Evolutionary conservation across 805 yeast species (phyloP).

Genomic region (Ogataea paraovalis): DNA sequence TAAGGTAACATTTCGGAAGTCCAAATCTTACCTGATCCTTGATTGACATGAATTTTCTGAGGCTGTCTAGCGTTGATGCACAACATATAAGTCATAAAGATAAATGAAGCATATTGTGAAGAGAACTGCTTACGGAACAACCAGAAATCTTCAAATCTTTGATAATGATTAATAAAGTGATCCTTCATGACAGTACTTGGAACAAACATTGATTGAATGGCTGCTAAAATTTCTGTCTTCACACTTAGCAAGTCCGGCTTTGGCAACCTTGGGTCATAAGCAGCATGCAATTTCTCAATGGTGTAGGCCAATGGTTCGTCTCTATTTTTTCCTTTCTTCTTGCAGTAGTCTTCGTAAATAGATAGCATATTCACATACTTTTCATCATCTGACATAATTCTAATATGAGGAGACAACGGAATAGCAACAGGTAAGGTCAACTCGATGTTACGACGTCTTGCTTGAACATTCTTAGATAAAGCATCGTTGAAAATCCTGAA

Average conservation of each 20-base stretch:
- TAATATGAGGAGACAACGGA: constrained; percentile 91
- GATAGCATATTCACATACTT: constrained; percentile 71
- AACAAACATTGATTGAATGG: constrained; percentile 82
- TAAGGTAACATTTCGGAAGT: constrained; percentile 95
- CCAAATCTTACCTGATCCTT: constrained; percentile 83
- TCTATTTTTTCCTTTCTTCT: constrained; percentile 62
- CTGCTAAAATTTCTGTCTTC: constrained; percentile 85
- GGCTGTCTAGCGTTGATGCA: constrained; percentile 91
- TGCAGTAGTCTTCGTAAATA: constrained; percentile 85
- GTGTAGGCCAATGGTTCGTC: constrained; percentile 90
- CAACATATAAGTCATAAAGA: constrained; percentile 91
- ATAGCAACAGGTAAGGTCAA: constrained; percentile 89
- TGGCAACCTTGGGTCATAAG: constrained; percentile 89
- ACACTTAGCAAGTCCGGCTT: constrained; percentile 88
- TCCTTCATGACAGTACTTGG: constrained; percentile 81
- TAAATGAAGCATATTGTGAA: constrained; percentile 89
- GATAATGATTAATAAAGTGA: constrained; percentile 65
- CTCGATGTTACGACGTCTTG: constrained; percentile 78
- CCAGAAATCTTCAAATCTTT: constrained; percentile 93
- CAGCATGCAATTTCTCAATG: constrained; percentile 81
- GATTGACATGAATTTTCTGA: constrained; percentile 81
- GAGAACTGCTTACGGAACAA: constrained; percentile 92
- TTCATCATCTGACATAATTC: constrained; percentile 81
- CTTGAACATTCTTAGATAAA: constrained; percentile 75
- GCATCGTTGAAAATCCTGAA: constrained; percentile 86